Conservation (phyloP, 106 monocot genomes). For the Cymbidium sinense region DNA sequence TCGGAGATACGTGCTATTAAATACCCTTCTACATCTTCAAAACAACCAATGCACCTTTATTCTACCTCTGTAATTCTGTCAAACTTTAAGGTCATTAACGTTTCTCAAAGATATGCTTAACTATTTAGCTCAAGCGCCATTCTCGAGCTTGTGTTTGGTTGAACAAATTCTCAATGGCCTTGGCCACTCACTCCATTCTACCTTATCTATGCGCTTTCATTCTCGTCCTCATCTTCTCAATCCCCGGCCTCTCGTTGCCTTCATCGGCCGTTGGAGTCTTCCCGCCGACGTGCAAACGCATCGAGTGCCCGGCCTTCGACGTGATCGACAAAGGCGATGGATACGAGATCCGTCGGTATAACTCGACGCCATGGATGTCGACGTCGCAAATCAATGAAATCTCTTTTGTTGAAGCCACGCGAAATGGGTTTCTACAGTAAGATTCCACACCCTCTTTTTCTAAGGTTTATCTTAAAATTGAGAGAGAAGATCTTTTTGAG, state of each 20-base stretch:
- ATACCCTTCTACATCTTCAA: too few relatives aligned
- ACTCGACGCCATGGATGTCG: slow-evolving; percentile 51
- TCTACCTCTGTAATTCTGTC: background rate
- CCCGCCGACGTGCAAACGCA: slow-evolving; percentile 62
- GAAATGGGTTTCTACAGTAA: slow-evolving; percentile 62
- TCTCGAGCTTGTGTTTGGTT: background rate
- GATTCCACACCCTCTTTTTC: background rate
- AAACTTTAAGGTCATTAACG: background rate
- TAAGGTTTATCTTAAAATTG: background rate
- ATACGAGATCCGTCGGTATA: slow-evolving; percentile 80
- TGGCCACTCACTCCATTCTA: too few relatives aligned
- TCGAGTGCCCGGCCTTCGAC: slow-evolving; percentile 75
- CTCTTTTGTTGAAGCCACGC: slow-evolving; percentile 67
- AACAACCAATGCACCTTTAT: too few relatives aligned
- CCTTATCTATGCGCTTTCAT: slow-evolving; percentile 9
- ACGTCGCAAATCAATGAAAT: slow-evolving; percentile 54
- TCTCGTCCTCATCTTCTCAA: slow-evolving; percentile 1
- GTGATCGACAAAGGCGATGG: slow-evolving; percentile 54
- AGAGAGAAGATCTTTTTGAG: background rate
- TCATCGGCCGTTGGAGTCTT: slow-evolving; percentile 3
- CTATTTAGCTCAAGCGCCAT: background rate
- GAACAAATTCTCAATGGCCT: background rate
- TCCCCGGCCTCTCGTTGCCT: background rate
- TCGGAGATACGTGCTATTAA: too few relatives aligned
- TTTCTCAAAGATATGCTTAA: background rate